Conservation (phyloP, 2,329 filamentous ascomycete genomes). For the Botrytis pseudocinerea region DNA sequence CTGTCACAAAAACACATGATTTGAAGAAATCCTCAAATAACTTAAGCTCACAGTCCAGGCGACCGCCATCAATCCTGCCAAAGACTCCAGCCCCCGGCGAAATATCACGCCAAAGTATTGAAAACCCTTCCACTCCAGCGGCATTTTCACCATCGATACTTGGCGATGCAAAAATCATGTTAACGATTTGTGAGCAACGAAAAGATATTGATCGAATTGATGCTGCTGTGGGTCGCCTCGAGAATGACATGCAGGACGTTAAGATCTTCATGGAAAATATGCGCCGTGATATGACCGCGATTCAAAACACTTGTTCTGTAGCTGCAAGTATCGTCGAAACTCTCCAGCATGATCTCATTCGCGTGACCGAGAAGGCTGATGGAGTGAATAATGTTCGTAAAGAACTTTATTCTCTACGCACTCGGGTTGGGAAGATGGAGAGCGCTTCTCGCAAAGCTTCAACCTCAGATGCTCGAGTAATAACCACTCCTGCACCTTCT, state of each 20-base stretch:
- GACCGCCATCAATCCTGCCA: constrained; percentile 5
- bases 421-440: constrained; percentile 13
- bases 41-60: constrained; percentile 3
- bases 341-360: constrained; percentile 24
- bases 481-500: constrained; percentile 2
- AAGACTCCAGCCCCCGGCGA: not conserved
- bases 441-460: not conserved
- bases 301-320: not conserved
- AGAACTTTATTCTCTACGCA: constrained; percentile 15
- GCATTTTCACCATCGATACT: not conserved
- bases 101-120: not conserved
- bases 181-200: constrained; percentile 28
- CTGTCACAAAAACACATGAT: constrained; percentile 30
- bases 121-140: not conserved
- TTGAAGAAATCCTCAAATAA: constrained; percentile 26
- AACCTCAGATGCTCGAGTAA: not conserved
- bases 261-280: constrained; percentile 39
- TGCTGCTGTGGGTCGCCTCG: constrained; percentile 33
- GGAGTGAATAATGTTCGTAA: constrained; percentile 33
- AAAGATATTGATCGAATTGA: constrained; percentile 40
- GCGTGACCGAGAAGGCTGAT: constrained; percentile 32
- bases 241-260: constrained; percentile 37
- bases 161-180: not conserved
- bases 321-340: not conserved
- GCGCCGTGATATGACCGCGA: constrained; percentile 30